phyloP scores from a whole-genome alignment of 2,329 filamentous ascomycete genomes.

The Beauveria asiatica region DNA sequence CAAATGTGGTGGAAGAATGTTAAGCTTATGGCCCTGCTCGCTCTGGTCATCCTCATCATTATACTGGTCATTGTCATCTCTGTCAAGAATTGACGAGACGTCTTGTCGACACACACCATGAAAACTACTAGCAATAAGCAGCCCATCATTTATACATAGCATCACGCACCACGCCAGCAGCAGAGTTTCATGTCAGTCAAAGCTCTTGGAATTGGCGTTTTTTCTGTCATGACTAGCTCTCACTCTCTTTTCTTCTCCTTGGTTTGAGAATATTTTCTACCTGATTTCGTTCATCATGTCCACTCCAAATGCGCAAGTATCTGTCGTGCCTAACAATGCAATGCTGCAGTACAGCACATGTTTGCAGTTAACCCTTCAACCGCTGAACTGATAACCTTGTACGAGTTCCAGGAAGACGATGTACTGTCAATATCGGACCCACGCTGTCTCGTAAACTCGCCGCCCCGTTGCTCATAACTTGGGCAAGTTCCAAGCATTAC shows the following conservation, averaged over 20 bases:
- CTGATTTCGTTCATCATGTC: not conserved
- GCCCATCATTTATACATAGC: not conserved
- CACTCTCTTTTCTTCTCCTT: not conserved
- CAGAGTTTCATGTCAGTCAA: not conserved
- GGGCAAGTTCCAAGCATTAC: constrained; percentile 17
- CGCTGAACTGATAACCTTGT: not conserved
- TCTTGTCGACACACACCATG: not conserved
- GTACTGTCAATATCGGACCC: not conserved
- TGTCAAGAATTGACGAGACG: constrained; percentile 33
- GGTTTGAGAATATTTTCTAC: constrained; percentile 1
- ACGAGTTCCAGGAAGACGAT: not conserved
- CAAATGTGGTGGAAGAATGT: constrained; percentile 99
- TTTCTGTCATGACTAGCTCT: not conserved
- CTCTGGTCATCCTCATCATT: constrained; percentile 56
- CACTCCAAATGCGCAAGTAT: not conserved
- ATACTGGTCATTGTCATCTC: constrained; percentile 47
- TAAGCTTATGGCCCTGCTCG: constrained; percentile 78
- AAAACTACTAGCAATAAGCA: not conserved
- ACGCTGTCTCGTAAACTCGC: not conserved
- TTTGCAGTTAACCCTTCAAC: not conserved
- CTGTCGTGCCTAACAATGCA: not conserved
- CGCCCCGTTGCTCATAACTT: constrained; percentile 26
- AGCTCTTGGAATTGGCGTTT: not conserved
- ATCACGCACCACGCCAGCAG: not conserved
- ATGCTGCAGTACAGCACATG: too few relatives aligned